Conservation (phyloP, 1,139 yeast species). For the Saccharomycopsis hybrid region DNA sequence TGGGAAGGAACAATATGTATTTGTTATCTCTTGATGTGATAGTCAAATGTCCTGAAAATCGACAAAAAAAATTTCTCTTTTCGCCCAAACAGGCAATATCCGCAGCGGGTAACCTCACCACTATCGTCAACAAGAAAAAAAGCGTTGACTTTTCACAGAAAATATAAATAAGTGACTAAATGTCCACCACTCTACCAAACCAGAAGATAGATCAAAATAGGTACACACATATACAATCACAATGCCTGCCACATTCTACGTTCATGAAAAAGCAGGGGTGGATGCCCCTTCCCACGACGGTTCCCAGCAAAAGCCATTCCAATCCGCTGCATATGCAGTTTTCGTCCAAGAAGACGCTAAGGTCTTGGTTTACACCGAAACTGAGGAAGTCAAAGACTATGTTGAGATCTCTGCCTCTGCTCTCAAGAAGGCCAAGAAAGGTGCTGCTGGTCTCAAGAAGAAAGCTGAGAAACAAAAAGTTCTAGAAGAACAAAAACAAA, state of each 20-base stretch:
- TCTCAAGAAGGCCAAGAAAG: constrained; percentile 92
- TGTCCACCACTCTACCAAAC: too few relatives aligned
- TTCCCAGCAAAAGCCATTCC: constrained; percentile 60
- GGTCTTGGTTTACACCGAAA: constrained; percentile 58
- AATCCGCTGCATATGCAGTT: constrained; percentile 80
- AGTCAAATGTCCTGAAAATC: too few relatives aligned
- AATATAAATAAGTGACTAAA: too few relatives aligned
- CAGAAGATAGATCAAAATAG: too few relatives aligned
- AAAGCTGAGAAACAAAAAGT: constrained; percentile 78
- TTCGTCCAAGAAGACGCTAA: constrained; percentile 45
- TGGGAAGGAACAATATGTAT: too few relatives aligned
- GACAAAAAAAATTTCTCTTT: too few relatives aligned
- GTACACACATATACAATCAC: too few relatives aligned
- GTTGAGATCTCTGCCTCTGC: constrained; percentile 88
- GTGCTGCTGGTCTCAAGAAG: constrained; percentile 86
- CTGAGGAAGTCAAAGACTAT: constrained; percentile 54
- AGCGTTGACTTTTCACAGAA: too few relatives aligned
- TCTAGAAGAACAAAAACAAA: constrained; percentile 53
- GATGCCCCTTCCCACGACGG: constrained; percentile 56
- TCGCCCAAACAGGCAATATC: too few relatives aligned
- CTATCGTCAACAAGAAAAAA: too few relatives aligned
- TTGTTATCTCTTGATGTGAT: too few relatives aligned
- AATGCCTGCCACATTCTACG: constrained; percentile 35
- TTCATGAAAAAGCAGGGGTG: constrained; percentile 64
- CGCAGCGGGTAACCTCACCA: too few relatives aligned